phyloP scores from a whole-genome alignment of 2,329 filamentous ascomycete genomes.

The Pseudophaeomoniella oleicola region DNA sequence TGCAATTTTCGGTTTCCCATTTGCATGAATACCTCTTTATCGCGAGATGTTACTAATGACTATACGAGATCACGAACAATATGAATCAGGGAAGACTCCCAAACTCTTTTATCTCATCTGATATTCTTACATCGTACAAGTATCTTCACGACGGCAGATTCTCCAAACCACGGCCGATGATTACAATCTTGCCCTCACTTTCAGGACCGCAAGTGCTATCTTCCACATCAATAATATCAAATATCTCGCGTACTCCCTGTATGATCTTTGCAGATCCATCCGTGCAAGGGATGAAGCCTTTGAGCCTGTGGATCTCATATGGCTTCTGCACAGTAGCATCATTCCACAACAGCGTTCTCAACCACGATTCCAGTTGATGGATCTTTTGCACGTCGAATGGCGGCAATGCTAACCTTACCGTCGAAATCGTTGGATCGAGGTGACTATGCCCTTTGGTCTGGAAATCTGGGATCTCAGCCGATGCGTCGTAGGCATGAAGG shows the following conservation, averaged over 20 bases:
- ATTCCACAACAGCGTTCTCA: slow-evolving; percentile 77
- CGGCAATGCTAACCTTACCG: slow-evolving; percentile 56
- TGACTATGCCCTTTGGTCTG: slow-evolving; percentile 72
- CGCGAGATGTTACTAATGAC: too few relatives aligned
- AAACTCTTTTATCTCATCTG: too few relatives aligned
- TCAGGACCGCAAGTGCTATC: slow-evolving; percentile 11
- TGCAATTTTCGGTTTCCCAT: too few relatives aligned
- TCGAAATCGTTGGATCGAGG: slow-evolving; percentile 79
- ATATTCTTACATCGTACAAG: too few relatives aligned
- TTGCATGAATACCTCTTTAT: too few relatives aligned
- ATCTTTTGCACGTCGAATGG: slow-evolving; percentile 44
- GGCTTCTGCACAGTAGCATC: slow-evolving; percentile 28
- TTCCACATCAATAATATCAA: slow-evolving; percentile 63
- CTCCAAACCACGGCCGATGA: slow-evolving; percentile 29
- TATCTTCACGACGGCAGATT: slow-evolving; percentile 10
- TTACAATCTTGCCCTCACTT: slow-evolving; percentile 25
- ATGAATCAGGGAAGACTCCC: too few relatives aligned
- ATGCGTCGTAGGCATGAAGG: slow-evolving; percentile 76
- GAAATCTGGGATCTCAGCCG: slow-evolving; percentile 41
- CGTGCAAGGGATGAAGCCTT: slow-evolving; percentile 57
- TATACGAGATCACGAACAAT: too few relatives aligned
- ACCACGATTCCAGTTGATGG: slow-evolving; percentile 58
- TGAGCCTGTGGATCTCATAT: slow-evolving; percentile 79
- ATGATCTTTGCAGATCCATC: slow-evolving; percentile 60
- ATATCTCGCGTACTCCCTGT: slow-evolving; percentile 85